Percentiles rank a stretch among this genome's conserved stretches.
Conservation (phyloP, 1,284 basidiomycete species). For the Marasmius oreades region DNA sequence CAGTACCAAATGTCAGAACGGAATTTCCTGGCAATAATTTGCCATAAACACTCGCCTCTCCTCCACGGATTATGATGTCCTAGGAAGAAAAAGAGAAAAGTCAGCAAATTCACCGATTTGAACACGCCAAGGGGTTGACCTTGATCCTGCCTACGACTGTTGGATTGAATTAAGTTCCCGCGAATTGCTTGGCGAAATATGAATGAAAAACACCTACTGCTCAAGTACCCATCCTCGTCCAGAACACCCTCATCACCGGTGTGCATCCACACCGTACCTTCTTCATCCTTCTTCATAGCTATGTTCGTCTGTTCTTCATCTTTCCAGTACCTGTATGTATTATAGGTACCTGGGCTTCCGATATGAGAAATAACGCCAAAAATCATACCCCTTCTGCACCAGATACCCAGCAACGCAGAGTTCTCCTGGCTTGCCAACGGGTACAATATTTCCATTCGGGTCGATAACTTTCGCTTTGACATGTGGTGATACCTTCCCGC, state of each 20-base stretch:
- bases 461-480: slow-evolving; percentile 75
- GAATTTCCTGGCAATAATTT: neutral
- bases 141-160: slow-evolving; percentile 78
- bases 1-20: neutral
- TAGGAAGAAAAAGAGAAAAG: slow-evolving; percentile 27
- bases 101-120: neutral
- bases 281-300: slow-evolving; percentile 51
- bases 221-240: slow-evolving; percentile 80
- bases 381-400: slow-evolving; percentile 67
- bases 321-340: slow-evolving; percentile 66
- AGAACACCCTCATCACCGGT: slow-evolving; percentile 83
- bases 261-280: slow-evolving; percentile 75
- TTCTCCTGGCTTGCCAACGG: slow-evolving; percentile 69
- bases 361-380: neutral
- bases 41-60: slow-evolving; percentile 50
- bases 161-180: neutral
- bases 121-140: slow-evolving; percentile 29
- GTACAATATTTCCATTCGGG: slow-evolving; percentile 55
- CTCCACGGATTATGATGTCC: slow-evolving; percentile 88
- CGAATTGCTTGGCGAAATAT: no score
- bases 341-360: neutral
- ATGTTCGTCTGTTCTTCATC: slow-evolving; percentile 67
- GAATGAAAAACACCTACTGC: slow-evolving; percentile 39
- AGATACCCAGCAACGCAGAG: slow-evolving; percentile 73
- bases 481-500: slow-evolving; percentile 73